Evolutionary conservation across 1,284 basidiomycete genomes (phyloP), one percentile per base, ranked within the genome.

Genomic region (Melampsora larici-populina): DNA sequence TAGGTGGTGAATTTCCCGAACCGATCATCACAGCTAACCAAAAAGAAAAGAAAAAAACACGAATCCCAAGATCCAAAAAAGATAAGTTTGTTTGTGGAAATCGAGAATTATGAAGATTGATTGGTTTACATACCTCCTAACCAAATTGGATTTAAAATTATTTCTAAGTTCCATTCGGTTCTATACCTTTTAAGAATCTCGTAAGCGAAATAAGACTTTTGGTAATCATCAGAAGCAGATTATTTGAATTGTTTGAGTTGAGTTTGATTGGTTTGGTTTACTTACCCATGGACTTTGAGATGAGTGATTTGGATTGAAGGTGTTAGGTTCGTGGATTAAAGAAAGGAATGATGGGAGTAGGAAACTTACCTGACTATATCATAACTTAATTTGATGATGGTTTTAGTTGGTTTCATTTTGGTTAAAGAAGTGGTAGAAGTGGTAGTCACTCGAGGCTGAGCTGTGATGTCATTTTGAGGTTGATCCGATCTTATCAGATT

Each of bases 151-250:
- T 75, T 67, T 18, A 75, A 64, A 13, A 67, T 36, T 11, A 75
- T 31, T 4, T 75, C 64, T 43, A 66, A 67, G 29, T 75, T 51
- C 72, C 72, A 75, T 13, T 55, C 21, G 3, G 43, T 26, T 1
- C 64, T 64, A 49, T 75, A 75, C 9, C 72, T 62, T 31, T 75
- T 75, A 24, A 75, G 29, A 49, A 75, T 33, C 21, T 36, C 48
- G 55, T 75, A 75, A 46, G 72, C 72, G 7, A 75, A 75, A 49
- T 75, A 75, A 43, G 62, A 65, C 72, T 75, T 21, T 7, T 15
- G 40, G 13, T 8, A 13, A 43, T 13, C 5, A 13, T n/a, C 4
- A 31, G 17, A 55, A 29, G 26, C n/a, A n/a, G n/a, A n/a, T n/a
- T n/a, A n/a, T n/a, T n/a, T 51, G 8, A 66, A 46, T n/a, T 9